phyloP scores from a whole-genome alignment of 306 rosid genomes.

The Carpinus viminea region DNA sequence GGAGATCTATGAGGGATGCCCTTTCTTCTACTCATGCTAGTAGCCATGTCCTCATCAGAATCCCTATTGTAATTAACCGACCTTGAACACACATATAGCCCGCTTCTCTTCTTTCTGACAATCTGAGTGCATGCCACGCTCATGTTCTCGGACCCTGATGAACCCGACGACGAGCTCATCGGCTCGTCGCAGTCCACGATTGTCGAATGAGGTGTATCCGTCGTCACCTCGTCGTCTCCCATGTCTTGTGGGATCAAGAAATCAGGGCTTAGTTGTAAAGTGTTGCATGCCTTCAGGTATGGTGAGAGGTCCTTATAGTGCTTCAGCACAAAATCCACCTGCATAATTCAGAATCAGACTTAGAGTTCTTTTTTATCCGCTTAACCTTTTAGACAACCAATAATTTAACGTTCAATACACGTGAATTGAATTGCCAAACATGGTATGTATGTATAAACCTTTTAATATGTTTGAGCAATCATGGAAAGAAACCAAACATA shows the following conservation, averaged over 20 bases:
- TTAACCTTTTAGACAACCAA: too few relatives aligned
- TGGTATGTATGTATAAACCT: too few relatives aligned
- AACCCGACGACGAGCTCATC: conserved; percentile 65
- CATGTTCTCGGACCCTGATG: conserved; percentile 77
- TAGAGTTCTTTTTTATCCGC: too few relatives aligned
- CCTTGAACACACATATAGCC: conserved; percentile 65
- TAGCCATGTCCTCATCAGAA: conserved; percentile 72
- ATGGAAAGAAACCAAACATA: background rate
- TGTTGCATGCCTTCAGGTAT: conserved; percentile 61
- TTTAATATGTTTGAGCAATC: background rate
- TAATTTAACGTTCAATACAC: background rate
- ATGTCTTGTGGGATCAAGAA: conserved; percentile 78
- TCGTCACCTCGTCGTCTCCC: conserved; percentile 71
- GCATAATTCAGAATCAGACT: background rate
- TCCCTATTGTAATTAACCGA: conserved; percentile 47
- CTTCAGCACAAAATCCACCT: conserved; percentile 89
- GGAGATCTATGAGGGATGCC: conserved; percentile 97
- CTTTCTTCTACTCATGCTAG: conserved; percentile 92
- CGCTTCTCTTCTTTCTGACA: conserved; percentile 84
- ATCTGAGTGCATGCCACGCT: conserved; percentile 58
- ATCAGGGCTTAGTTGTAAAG: conserved; percentile 76
- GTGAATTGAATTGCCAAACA: background rate
- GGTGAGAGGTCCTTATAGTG: conserved; percentile 70
- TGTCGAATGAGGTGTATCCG: conserved; percentile 66
- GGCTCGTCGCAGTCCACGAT: conserved; percentile 72